phyloP scores from a whole-genome alignment of 257 asterid species.

The Nicotiana otophora region DNA sequence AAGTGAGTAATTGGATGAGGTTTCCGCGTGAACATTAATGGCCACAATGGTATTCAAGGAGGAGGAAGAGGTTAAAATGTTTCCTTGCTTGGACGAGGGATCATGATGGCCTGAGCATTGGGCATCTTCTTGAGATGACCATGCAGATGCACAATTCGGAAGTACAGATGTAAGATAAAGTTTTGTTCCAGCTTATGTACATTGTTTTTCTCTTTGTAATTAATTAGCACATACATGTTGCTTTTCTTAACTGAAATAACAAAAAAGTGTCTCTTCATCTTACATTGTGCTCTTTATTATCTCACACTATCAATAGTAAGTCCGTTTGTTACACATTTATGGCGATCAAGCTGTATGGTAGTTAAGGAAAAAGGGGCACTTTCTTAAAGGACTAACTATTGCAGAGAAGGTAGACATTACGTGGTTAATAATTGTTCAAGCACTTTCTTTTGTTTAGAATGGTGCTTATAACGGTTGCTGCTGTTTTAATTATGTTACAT shows the following conservation, averaged over 20 bases:
- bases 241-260: conserved; percentile 19
- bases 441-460: no score
- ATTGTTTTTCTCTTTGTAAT: conserved; percentile 5
- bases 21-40: neutral
- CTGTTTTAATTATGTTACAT: no score
- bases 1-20: conserved; percentile 3
- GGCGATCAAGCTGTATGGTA: neutral
- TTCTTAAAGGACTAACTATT: no score
- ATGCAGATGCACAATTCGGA: conserved; percentile 1
- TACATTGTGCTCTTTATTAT: neutral
- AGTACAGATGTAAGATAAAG: conserved; percentile 11
- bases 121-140: neutral
- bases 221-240: conserved; percentile 10
- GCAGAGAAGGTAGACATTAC: neutral
- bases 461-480: no score
- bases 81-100: neutral
- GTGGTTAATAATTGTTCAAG: neutral
- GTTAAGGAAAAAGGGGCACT: no score
- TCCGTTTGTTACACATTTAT: neutral
- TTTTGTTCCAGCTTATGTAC: conserved; percentile 20
- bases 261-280: neutral
- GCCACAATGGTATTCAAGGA: neutral
- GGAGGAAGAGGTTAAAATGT: neutral
- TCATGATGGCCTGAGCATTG: neutral
- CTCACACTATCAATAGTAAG: neutral